These are phyloP conservation scores for Verticillium longisporum DNA, from an alignment of 2,329 filamentous ascomycete species.

Conservation along the genomic window DNA sequence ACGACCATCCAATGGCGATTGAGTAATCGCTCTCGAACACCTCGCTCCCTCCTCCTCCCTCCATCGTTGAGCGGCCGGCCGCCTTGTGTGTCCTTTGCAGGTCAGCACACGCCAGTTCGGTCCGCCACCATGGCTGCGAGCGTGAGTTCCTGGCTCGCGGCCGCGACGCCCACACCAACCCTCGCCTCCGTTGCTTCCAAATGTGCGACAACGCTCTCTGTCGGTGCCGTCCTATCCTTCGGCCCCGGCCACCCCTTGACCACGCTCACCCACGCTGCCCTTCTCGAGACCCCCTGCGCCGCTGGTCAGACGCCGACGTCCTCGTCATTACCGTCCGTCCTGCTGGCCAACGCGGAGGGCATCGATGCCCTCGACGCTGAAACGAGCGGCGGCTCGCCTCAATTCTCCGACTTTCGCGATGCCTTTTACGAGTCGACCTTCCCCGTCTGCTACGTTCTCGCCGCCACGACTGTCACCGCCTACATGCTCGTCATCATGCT, in stretches of 20 bases:
- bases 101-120: conserved; percentile 14
- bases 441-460: conserved; percentile 87
- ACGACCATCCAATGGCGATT: conserved; percentile 24
- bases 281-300: conserved; percentile 51
- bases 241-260: conserved; percentile 42
- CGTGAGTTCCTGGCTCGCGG: conserved; percentile 13
- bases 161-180: conserved; percentile 12
- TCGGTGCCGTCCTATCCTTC: conserved; percentile 41
- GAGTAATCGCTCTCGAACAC: conserved; percentile 11
- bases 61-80: conserved; percentile 17
- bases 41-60: conserved; percentile 18
- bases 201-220: conserved; percentile 35
- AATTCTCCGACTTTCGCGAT: conserved; percentile 63
- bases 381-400: conserved; percentile 18
- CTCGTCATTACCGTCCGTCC: conserved; percentile 25
- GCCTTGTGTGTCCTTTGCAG: conserved; percentile 14
- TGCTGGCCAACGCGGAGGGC: conserved; percentile 32
- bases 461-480: conserved; percentile 81
- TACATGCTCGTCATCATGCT: conserved; percentile 88
- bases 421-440: conserved; percentile 93
- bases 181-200: conserved; percentile 21
- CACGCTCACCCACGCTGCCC: conserved; percentile 50
- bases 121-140: conserved; percentile 20
- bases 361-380: conserved; percentile 31
- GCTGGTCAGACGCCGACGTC: conserved; percentile 20